Percentiles rank a stretch among this genome's conserved stretches.
Evolutionary conservation across 257 asterid genomes (phyloP).

Genomic region (Paulownia fortunei): DNA sequence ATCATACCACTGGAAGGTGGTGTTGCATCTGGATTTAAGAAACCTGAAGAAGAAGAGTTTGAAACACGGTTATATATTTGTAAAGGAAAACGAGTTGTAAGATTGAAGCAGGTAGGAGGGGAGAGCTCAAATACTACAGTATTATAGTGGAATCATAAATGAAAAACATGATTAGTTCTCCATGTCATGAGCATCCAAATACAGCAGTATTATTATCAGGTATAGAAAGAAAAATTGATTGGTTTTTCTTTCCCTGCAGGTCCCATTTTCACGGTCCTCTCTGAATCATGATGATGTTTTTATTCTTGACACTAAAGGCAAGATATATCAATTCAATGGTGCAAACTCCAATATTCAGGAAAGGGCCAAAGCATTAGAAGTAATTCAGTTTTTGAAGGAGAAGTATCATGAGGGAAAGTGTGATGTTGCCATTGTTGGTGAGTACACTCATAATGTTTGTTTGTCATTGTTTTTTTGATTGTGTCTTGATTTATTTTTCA

Average conservation of each 20-base stretch:
- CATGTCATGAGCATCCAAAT: conserved; percentile 13
- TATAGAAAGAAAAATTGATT: conserved; percentile 25
- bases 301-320: conserved; percentile 86
- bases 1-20: conserved; percentile 97
- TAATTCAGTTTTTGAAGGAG: conserved; percentile 92
- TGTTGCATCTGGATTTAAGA: conserved; percentile 87
- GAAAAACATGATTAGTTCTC: not conserved
- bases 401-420: conserved; percentile 92
- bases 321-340: conserved; percentile 97
- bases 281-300: conserved; percentile 97
- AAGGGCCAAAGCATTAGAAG: conserved; percentile 97
- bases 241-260: conserved; percentile 55
- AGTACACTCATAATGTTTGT: conserved; percentile 33
- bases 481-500: conserved; percentile 12
- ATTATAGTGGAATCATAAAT: conserved; percentile 21
- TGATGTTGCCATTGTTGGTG: conserved; percentile 98
- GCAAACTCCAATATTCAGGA: conserved; percentile 96
- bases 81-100: conserved; percentile 85
- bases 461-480: conserved; percentile 3
- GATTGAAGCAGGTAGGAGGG: conserved; percentile 77
- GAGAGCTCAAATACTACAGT: conserved; percentile 4
- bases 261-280: conserved; percentile 94
- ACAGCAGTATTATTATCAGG: not conserved
- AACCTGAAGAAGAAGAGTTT: conserved; percentile 85
- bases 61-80: conserved; percentile 84